phyloP scores from a whole-genome alignment of 495 filamentous ascomycete genomes.

The Amorphotheca resinae region DNA sequence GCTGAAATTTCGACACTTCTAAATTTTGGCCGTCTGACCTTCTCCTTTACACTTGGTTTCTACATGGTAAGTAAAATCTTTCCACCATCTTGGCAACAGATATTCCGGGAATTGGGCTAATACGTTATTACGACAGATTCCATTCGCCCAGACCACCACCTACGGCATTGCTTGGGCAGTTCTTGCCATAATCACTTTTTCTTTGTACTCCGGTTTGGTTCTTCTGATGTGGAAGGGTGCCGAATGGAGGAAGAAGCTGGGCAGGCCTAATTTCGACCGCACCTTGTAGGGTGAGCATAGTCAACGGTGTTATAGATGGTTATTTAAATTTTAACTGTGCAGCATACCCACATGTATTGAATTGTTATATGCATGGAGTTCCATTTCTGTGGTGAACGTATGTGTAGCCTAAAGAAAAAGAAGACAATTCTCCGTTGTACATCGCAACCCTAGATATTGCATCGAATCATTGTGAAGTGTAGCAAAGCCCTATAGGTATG shows the following conservation, averaged over 20 bases:
- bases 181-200: neutral
- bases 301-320: no score
- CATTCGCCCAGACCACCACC: conserved; percentile 5
- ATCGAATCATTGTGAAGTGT: no score
- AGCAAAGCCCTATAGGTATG: no score
- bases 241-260: conserved; percentile 11
- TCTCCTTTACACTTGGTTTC: conserved; percentile 26
- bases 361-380: no score
- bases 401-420: no score
- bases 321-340: no score
- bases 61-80: conserved; percentile 18
- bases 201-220: conserved; percentile 7
- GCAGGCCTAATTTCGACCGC: conserved; percentile 2
- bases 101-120: conserved; percentile 4
- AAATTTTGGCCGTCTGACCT: conserved; percentile 24
- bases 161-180: conserved; percentile 10
- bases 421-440: no score
- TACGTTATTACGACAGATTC: conserved; percentile 7
- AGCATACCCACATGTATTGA: no score
- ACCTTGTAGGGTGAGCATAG: no score
- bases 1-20: conserved; percentile 26
- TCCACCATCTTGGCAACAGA: neutral
- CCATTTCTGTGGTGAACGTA: no score
- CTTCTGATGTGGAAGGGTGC: conserved; percentile 10
- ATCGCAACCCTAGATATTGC: no score